Conservation (phyloP, 1,139 yeast genomes). For the Candida sp. region DNA sequence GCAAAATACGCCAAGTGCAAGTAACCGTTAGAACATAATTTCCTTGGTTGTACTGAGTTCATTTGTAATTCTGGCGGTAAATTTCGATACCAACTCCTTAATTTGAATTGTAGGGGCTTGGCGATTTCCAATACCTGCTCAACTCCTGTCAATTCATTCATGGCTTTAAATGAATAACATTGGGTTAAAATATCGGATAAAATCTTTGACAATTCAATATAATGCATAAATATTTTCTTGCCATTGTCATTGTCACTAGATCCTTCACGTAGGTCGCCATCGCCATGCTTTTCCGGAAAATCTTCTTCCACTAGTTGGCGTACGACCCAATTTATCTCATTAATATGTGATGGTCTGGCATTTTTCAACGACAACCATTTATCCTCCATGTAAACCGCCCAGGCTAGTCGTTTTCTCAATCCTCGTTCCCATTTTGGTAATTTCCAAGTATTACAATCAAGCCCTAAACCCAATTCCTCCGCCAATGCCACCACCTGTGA, state of each 20-base stretch:
- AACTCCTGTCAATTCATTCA: slow-evolving; percentile 52
- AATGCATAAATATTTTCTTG: slow-evolving; percentile 62
- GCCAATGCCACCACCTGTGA: slow-evolving; percentile 85
- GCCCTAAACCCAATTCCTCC: slow-evolving; percentile 82
- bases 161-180: slow-evolving; percentile 68
- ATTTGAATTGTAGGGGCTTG: slow-evolving; percentile 77
- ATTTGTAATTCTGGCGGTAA: slow-evolving; percentile 70
- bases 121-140: slow-evolving; percentile 70
- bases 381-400: slow-evolving; percentile 92
- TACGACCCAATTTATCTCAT: slow-evolving; percentile 69
- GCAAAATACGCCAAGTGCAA: slow-evolving; percentile 84
- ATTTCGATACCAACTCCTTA: slow-evolving; percentile 83
- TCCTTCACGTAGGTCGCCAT: slow-evolving; percentile 56
- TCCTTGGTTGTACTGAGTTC: slow-evolving; percentile 57
- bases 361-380: slow-evolving; percentile 83
- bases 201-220: slow-evolving; percentile 66
- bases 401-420: slow-evolving; percentile 75
- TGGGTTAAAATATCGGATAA: slow-evolving; percentile 68
- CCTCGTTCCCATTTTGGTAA: slow-evolving; percentile 93
- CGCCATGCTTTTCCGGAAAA: slow-evolving; percentile 67
- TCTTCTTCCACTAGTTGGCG: slow-evolving; percentile 63
- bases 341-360: slow-evolving; percentile 75
- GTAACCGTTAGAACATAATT: slow-evolving; percentile 67
- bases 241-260: slow-evolving; percentile 73
- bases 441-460: slow-evolving; percentile 85